Evolutionary conservation across 140 eudicot genomes (phyloP).

Genomic region (Bidens hawaiensis): DNA sequence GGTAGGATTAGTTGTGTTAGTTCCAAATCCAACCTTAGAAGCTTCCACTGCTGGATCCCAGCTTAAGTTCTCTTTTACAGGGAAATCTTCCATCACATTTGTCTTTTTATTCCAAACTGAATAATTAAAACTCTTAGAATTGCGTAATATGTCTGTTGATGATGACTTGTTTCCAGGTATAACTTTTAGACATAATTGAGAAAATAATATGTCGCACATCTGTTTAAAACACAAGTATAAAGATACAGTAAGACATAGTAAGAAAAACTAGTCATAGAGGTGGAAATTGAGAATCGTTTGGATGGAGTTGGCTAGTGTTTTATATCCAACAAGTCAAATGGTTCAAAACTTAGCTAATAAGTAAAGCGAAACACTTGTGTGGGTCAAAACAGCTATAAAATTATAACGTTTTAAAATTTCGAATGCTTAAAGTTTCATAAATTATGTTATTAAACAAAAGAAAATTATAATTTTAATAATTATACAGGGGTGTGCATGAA

Average conservation of each 20-base stretch:
- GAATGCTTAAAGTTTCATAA: neutral
- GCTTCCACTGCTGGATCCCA: conserved; percentile 45
- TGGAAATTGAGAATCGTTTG: neutral
- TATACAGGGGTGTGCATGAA: too few relatives aligned
- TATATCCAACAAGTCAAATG: neutral
- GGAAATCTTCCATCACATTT: conserved; percentile 41
- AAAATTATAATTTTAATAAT: neutral
- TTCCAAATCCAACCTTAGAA: conserved; percentile 38
- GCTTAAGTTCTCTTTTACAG: conserved; percentile 35
- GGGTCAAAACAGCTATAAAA: neutral
- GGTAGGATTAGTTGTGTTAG: conserved; percentile 26
- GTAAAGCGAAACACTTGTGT: neutral
- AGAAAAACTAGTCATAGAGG: conserved; percentile 8
- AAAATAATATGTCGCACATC: conserved; percentile 96
- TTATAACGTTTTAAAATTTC: neutral
- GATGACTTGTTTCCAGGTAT: conserved; percentile 45
- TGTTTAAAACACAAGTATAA: conserved; percentile 26
- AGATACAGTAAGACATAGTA: neutral
- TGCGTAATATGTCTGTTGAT: conserved; percentile 44
- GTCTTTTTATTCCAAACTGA: conserved; percentile 36
- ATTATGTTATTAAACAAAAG: neutral
- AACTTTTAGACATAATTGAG: conserved; percentile 94
- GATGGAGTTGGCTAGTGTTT: neutral
- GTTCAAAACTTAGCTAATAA: neutral
- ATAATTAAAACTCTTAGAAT: conserved; percentile 40